Conservation (phyloP, 805 yeast species). For the Myxozyma geophila region DNA sequence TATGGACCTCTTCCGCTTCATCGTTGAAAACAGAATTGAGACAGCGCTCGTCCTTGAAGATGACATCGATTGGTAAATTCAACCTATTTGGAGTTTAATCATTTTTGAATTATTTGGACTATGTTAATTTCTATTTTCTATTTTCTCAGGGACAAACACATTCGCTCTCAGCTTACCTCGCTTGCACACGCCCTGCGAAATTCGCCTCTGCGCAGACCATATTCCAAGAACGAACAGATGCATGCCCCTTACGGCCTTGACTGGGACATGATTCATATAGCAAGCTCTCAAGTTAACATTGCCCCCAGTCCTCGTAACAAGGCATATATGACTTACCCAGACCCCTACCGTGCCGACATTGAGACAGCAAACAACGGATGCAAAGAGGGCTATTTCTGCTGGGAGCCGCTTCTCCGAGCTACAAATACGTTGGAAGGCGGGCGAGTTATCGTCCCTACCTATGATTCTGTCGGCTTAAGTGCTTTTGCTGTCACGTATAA, state of each 20-base stretch:
- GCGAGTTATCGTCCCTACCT: constrained; percentile 19
- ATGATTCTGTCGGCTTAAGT: constrained; percentile 13
- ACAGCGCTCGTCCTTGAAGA: constrained; percentile 21
- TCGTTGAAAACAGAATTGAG: constrained; percentile 23
- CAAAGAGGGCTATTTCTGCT: constrained; percentile 9
- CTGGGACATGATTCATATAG: constrained; percentile 25
- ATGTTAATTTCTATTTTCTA: too few species aligned
- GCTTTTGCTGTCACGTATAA: constrained; percentile 17
- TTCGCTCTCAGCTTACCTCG: constrained; percentile 7
- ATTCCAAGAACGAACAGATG: constrained; percentile 2
- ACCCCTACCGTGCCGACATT: constrained; percentile 11
- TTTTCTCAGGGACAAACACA: constrained; percentile 5
- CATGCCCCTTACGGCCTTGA: constrained; percentile 27
- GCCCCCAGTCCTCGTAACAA: constrained; percentile 10
- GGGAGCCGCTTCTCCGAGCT: constrained; percentile 1
- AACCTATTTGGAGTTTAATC: not conserved
- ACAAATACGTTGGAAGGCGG: not conserved
- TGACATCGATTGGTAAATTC: constrained; percentile 19
- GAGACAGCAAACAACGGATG: constrained; percentile 10
- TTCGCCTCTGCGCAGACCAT: constrained; percentile 12
- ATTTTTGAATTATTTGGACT: too few species aligned
- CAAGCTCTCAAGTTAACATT: constrained; percentile 3
- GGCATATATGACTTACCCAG: constrained; percentile 4
- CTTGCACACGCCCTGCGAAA: constrained; percentile 10
- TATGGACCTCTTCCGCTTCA: constrained; percentile 11